Base-by-base conservation (phyloP, 2,329 filamentous ascomycete genomes). In the Penicillium sp. region DNA sequence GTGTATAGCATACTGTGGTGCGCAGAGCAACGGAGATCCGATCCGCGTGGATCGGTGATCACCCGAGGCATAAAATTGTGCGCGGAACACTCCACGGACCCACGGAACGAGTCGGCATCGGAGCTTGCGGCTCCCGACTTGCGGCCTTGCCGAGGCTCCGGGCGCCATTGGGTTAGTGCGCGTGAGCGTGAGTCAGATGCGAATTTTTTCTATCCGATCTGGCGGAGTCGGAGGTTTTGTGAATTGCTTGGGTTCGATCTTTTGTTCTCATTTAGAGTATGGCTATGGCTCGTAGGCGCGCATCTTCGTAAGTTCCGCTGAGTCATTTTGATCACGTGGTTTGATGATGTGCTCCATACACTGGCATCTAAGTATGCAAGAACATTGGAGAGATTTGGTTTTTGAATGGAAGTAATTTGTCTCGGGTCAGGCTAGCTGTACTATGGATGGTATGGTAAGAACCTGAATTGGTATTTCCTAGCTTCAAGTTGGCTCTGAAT, bases 41-140 rank as follows among this genome's bases (percentile, higher is more conserved):
- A 40, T 40, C 36, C 13, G 17, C 36, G 36, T 26, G 36, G 36
- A 40, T 40, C 36, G 36, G 26, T 24, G 36, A 40, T 40, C 36
- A 40, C 13, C 36, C 36, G 36, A 21, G n/a, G 18, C 36, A 40
- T 40, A 40, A 40, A 40, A 21, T 40, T 40, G 18, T 40, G 36
- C 36, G 26, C 21, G 12, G 36, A 21, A 13, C 26, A 17, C 36
- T 17, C 36, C 21, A 21, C 10, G 23, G 36, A 40, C 26, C 36
- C 36, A 40, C 36, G 36, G 21, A 40, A 12, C 9, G 4, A 6
- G 21, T 40, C 36, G 36, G 36, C 36, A 17, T 40, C 36, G 36
- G 36, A 40, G 36, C 36, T 24, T 10, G 24, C 36, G 36, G 36
- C 21, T 17, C 21, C 36, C 36, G 36, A 40, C 21, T 26, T 20